Percentiles rank a stretch among this genome's conserved stretches.
These are phyloP conservation scores for Pholiota microspora DNA, from an alignment of 768 basidiomycete species.

Conservation along the genomic window DNA sequence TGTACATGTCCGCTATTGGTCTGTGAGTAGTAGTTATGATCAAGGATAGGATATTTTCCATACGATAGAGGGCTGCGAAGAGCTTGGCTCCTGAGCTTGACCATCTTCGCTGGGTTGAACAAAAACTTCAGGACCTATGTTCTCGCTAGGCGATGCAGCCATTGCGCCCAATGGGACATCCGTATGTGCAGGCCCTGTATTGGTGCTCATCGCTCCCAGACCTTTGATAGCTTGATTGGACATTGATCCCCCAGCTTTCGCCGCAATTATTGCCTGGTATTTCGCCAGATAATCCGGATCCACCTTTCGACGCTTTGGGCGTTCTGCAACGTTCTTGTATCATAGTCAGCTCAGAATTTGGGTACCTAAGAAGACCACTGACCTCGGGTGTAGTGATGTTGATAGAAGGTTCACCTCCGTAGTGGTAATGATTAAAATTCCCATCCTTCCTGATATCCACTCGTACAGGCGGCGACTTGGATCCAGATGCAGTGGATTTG, in stretches of 20 bases:
- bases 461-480: not conserved
- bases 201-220: too few species aligned
- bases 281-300: conserved; percentile 20
- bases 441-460: not conserved
- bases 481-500: not conserved
- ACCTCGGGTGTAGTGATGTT: not conserved
- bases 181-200: too few species aligned
- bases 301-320: conserved; percentile 16
- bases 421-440: conserved; percentile 15
- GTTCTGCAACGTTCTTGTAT: not conserved
- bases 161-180: too few species aligned
- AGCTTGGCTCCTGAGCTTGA: not conserved
- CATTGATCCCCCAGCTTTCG: not conserved
- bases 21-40: not conserved
- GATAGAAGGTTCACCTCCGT: conserved; percentile 5
- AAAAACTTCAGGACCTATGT: too few species aligned
- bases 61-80: not conserved
- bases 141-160: too few species aligned
- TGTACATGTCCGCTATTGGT: conserved; percentile 23
- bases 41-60: not conserved
- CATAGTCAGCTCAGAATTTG: not conserved
- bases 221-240: too few species aligned
- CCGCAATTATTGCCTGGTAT: not conserved
- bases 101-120: too few species aligned
- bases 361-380: not conserved